Percentiles rank a stretch among this genome's conserved stretches.
Evolutionary conservation across 768 basidiomycete species (phyloP).

Genomic region (Leucosporidium creatinivorum): DNA sequence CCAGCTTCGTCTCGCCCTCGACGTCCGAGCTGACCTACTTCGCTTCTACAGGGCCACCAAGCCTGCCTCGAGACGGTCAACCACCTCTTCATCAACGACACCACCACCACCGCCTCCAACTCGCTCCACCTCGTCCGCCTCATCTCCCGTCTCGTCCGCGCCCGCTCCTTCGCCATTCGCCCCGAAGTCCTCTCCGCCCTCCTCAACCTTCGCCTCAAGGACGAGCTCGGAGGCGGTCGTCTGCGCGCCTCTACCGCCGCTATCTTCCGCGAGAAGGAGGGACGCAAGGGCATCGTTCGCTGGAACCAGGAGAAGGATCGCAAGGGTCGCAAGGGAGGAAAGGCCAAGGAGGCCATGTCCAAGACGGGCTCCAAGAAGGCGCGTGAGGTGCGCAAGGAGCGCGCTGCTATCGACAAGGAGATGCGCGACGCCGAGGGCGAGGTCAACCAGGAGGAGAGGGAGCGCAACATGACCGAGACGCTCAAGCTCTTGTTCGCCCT

Average conservation of each 20-base stretch:
- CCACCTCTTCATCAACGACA: slow-evolving; percentile 72
- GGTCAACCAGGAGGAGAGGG: slow-evolving; percentile 83
- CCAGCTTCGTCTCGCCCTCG: not conserved
- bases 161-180: slow-evolving; percentile 78
- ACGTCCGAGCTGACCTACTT: slow-evolving; percentile 15
- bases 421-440: slow-evolving; percentile 90
- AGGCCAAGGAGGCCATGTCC: slow-evolving; percentile 53
- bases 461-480: slow-evolving; percentile 84
- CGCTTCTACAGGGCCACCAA: slow-evolving; percentile 61
- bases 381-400: slow-evolving; percentile 74
- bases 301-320: slow-evolving; percentile 42
- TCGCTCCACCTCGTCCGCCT: slow-evolving; percentile 85
- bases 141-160: slow-evolving; percentile 92
- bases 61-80: slow-evolving; percentile 74
- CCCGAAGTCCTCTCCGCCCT: slow-evolving; percentile 81
- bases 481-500: slow-evolving; percentile 93
- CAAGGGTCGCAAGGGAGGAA: slow-evolving; percentile 37
- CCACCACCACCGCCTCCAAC: slow-evolving; percentile 63
- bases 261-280: slow-evolving; percentile 49
- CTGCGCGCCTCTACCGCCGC: slow-evolving; percentile 62
- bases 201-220: slow-evolving; percentile 74
- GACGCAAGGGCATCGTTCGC: slow-evolving; percentile 37
- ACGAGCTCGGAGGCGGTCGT: slow-evolving; percentile 60
- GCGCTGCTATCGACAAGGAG: slow-evolving; percentile 81
- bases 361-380: slow-evolving; percentile 77